phyloP scores from a whole-genome alignment of 148 eudicot genomes.

The Heliosperma pusillum region DNA sequence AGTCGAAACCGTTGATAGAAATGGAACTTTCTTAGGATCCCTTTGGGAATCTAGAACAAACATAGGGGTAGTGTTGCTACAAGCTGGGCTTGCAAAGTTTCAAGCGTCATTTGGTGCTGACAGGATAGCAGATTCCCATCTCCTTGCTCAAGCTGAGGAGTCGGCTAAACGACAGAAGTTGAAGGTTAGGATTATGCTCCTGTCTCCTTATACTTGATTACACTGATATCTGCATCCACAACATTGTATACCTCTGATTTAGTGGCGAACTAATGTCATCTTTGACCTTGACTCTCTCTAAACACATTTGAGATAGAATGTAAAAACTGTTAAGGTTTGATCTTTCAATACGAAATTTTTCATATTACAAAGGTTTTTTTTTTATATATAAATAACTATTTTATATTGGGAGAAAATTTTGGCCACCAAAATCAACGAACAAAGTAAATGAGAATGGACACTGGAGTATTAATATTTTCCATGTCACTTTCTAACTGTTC shows the following conservation, averaged over 20 bases:
- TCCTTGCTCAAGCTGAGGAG: conserved; percentile 79
- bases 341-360: not conserved
- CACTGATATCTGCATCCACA: too few relatives aligned
- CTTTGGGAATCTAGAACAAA: conserved; percentile 84
- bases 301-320: not conserved
- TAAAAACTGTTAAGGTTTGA: not conserved
- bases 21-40: conserved; percentile 90
- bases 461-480: not conserved
- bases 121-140: conserved; percentile 73
- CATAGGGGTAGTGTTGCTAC: conserved; percentile 57
- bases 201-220: not conserved
- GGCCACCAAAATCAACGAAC: not conserved
- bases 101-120: conserved; percentile 68
- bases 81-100: conserved; percentile 90
- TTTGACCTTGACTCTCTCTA: not conserved
- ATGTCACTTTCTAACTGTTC: conserved; percentile 8
- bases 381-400: too few relatives aligned
- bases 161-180: conserved; percentile 84
- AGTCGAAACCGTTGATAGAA: conserved; percentile 93
- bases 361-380: not conserved
- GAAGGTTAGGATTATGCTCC: conserved; percentile 43
- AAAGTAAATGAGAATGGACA: not conserved
- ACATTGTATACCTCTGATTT: not conserved
- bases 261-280: not conserved
- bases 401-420: not conserved